Evolutionary conservation across 148 eudicot species (phyloP), one percentile per base, ranked within the genome.

Genomic region (Tetragonia tetragonoides): DNA sequence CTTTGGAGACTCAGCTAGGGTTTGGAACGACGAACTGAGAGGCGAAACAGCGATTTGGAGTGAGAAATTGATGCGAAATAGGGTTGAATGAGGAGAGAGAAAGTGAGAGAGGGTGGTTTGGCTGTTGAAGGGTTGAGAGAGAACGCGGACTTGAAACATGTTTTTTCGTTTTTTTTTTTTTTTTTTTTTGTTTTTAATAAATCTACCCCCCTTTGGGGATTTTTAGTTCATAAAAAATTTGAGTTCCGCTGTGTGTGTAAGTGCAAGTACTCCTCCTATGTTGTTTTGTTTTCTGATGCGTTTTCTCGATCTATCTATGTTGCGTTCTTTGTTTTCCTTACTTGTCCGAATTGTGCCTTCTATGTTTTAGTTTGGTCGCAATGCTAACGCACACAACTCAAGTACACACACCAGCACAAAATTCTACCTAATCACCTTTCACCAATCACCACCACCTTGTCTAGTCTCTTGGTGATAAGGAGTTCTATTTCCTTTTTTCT

Each of bases 141-240:
- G 56, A 44, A 81, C 79, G 86, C 86, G 86, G 86, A 84, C 82
- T 81, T 75, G 77, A 84, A 78, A 78, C 80, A 74, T 57, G 60
- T 66, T 79, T 72, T 14, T 15, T 64, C 64, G 34, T 44, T 49
- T 47, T 14, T n/a, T 34, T 61, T 63, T 51, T 49, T 74, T 40
- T n/a, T 44, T 49, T 47, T 14, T n/a, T 34, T 61, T 63, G 39
- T 49, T 74, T 28, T 28, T 28, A 28, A 28, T 28, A 28, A 28
- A 28, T 28, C 34, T 14, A n/a, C 20, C 70, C 20, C 70, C 68
- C 54, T n/a, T 15, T 44, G 10, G 75, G 53, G 65, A 63, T 67
- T 74, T 81, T 75, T 72, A 63, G 78, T 70, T 78, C 2, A 74
- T 60, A 69, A 73, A 37, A 71, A 0, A 63, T 80, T 81, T 84